Conservation (phyloP, 768 basidiomycete genomes). For the Collybiopsis luxurians region DNA sequence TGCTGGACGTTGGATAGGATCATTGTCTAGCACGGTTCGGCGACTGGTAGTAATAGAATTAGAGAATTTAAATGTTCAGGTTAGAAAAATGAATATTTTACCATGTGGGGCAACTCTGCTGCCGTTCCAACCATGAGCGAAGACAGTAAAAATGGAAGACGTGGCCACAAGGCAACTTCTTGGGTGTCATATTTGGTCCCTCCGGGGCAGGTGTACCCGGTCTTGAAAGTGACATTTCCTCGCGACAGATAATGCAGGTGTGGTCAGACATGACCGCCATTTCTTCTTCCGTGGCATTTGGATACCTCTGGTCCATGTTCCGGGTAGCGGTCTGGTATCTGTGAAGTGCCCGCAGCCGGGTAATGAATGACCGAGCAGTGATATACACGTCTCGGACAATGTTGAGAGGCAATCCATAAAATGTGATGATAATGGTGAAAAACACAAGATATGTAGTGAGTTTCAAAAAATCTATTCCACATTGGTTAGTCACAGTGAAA, state of each 20-base stretch:
- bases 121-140: constrained; percentile 95
- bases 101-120: constrained; percentile 99
- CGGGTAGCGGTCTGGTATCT: constrained; percentile 92
- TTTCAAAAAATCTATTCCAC: constrained; percentile 80
- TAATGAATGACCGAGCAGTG: constrained; percentile 89
- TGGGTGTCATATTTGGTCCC: constrained; percentile 93
- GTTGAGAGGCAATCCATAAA: constrained; percentile 94
- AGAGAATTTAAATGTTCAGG: too few species aligned
- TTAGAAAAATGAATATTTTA: constrained; percentile 25
- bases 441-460: constrained; percentile 89
- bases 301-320: constrained; percentile 96
- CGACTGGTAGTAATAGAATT: constrained; percentile 45
- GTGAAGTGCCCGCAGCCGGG: constrained; percentile 81
- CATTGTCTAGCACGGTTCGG: constrained; percentile 67
- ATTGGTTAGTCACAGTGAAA: constrained; percentile 7
- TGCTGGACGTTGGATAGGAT: constrained; percentile 29
- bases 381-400: constrained; percentile 97
- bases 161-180: constrained; percentile 95
- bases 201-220: constrained; percentile 34
- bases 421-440: constrained; percentile 91
- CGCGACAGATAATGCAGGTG: constrained; percentile 97
- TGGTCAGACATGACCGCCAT: constrained; percentile 77
- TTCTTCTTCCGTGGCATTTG: constrained; percentile 87
- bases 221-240: constrained; percentile 74
- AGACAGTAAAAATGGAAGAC: constrained; percentile 98